Evolutionary conservation across 306 rosid species (phyloP).

Genomic region (Prunus mume): DNA sequence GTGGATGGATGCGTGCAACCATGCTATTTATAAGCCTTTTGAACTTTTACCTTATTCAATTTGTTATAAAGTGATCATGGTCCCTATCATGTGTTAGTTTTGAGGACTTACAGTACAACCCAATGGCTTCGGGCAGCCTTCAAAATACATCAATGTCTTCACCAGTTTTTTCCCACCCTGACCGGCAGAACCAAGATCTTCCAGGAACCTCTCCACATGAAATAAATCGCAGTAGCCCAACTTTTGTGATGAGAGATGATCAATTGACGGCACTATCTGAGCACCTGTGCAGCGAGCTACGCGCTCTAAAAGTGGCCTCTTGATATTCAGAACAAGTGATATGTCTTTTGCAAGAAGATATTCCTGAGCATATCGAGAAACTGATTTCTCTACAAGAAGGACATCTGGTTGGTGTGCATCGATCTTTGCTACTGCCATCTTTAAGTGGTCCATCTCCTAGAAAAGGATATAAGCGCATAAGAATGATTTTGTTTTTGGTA

Average conservation of each 20-base stretch:
- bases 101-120: constrained; percentile 88
- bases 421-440: constrained; percentile 97
- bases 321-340: constrained; percentile 85
- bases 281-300: constrained; percentile 93
- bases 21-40: neutral
- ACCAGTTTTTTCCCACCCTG: constrained; percentile 65
- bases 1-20: neutral
- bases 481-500: constrained; percentile 3
- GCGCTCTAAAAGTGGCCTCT: constrained; percentile 86
- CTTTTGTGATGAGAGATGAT: constrained; percentile 78
- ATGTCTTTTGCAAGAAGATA: constrained; percentile 86
- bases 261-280: constrained; percentile 76
- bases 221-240: constrained; percentile 82
- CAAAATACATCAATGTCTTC: constrained; percentile 94
- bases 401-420: constrained; percentile 77
- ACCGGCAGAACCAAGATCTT: constrained; percentile 59
- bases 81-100: neutral
- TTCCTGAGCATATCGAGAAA: constrained; percentile 92
- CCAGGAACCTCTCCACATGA: constrained; percentile 74
- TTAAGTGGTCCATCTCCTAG: constrained; percentile 96
- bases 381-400: constrained; percentile 94
- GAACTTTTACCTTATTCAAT: neutral
- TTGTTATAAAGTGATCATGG: neutral
- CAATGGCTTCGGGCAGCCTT: constrained; percentile 97
- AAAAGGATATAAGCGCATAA: constrained; percentile 20